A percentile compares a stretch with the other conserved stretches of the same genome.
Conservation (phyloP, 192 early-diverging fungal genomes). For the Kickxella alabastrina region DNA sequence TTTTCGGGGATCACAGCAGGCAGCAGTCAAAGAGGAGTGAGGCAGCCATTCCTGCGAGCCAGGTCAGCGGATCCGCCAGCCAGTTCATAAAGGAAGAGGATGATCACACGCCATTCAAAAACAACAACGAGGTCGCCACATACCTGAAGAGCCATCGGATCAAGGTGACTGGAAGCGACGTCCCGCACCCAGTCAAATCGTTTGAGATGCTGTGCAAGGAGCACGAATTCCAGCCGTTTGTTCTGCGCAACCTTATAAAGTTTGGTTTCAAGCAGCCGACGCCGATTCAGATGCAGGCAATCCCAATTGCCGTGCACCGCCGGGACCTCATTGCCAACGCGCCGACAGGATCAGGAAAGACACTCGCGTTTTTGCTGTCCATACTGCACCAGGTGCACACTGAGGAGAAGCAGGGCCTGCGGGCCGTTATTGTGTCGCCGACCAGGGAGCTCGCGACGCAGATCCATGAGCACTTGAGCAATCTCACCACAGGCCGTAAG, state of each 20-base stretch:
- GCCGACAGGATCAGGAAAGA: constrained; percentile 98
- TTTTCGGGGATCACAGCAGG: constrained; percentile 27
- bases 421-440: constrained; percentile 90
- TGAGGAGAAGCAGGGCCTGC: constrained; percentile 75
- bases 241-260: constrained; percentile 67
- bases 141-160: constrained; percentile 80
- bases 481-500: constrained; percentile 68
- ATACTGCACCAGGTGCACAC: constrained; percentile 81
- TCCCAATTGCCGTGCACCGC: constrained; percentile 83
- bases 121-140: constrained; percentile 39
- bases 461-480: constrained; percentile 81
- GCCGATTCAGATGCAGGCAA: constrained; percentile 91
- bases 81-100: constrained; percentile 26
- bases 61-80: constrained; percentile 45
- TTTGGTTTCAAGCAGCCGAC: constrained; percentile 75
- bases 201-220: constrained; percentile 75
- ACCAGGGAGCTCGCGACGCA: constrained; percentile 88
- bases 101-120: constrained; percentile 40
- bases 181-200: constrained; percentile 77
- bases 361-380: constrained; percentile 87
- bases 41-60: constrained; percentile 25
- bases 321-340: constrained; percentile 94
- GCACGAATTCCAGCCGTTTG: constrained; percentile 66
- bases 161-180: constrained; percentile 78
- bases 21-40: constrained; percentile 7